These are phyloP conservation scores for Begonia loranthoides DNA, from an alignment of 306 rosid species.

Conservation along the genomic window DNA sequence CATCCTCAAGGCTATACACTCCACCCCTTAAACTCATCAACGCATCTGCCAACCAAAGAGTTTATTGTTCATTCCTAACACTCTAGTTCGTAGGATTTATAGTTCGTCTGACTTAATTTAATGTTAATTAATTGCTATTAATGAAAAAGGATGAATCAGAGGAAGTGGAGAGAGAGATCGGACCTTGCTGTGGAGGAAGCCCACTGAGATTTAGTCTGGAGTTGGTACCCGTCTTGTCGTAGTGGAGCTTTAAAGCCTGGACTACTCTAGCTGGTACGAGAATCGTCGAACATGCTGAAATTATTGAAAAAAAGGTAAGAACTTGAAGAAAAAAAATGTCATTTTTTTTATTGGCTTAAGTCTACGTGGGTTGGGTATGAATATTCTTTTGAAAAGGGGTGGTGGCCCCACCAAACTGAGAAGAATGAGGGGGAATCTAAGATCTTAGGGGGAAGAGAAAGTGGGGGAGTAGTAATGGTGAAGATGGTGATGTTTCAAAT, in stretches of 20 bases:
- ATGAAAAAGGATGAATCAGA: neutral
- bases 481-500: neutral
- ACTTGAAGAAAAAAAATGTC: neutral
- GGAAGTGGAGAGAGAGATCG: neutral
- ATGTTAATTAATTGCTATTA: neutral
- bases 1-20: slow-evolving; percentile 27
- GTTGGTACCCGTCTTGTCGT: slow-evolving; percentile 38
- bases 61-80: neutral
- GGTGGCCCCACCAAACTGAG: neutral
- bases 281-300: slow-evolving; percentile 35
- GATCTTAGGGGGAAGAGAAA: too few species aligned
- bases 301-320: neutral
- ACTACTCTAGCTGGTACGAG: slow-evolving; percentile 76
- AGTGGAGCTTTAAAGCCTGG: slow-evolving; percentile 63
- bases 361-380: too few species aligned
- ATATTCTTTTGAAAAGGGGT: neutral
- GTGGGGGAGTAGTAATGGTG: neutral
- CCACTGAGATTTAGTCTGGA: slow-evolving; percentile 23
- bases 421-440: neutral
- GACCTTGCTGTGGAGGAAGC: slow-evolving; percentile 36
- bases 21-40: slow-evolving; percentile 19
- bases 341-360: neutral
- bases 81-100: neutral
- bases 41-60: slow-evolving; percentile 14
- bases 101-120: neutral